Evolutionary conservation across 441 rosid species (phyloP), one percentile per base, ranked within the genome.

Genomic region (Flueggea neowawraea): DNA sequence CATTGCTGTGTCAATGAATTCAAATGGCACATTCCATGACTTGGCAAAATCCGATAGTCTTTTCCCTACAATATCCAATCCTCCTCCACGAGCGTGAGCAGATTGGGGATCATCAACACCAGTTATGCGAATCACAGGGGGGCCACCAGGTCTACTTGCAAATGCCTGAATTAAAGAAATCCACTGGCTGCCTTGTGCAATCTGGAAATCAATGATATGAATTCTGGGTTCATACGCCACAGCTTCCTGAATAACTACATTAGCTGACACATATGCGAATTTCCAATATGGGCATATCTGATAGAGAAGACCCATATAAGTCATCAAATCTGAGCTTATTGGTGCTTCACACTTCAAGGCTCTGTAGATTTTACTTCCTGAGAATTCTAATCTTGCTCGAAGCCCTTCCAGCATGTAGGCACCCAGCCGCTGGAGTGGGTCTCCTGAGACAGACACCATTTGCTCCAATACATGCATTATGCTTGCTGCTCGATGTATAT

Each of bases 321-420:
- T 74, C 88, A 87, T 76, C 47, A 87, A 65, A 49, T 87, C 93
- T 5, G 84, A 67, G 65, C 93, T 76, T 28, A 80, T 59, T 6
- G 93, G 88, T 31, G 83, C 76, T 6, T 74, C 72, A 17, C 92
- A 84, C 58, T 74, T 82, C 67, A 86, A 68, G 52, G 79, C 73
- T 64, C 69, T 74, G 76, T 84, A 86, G 70, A 86, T 86, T 62
- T 58, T 80, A 69, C 87, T 80, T 51, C 93, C 93, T 0, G 93
- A 87, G 16, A 71, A 69, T 67, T 84, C 86, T 76, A 84, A 61
- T 69, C 82, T 82, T 8, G 93, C 93, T 66, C 85, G 68, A 39
- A 87, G 86, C 55, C 88, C 90, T 72, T 87, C 93, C 75, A 87
- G 66, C 81, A 87, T 59, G 65, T 87, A 87, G 32, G 90, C 90